Evolutionary conservation across 345 rosid genomes (phyloP).

Genomic region (Citrus australasica): DNA sequence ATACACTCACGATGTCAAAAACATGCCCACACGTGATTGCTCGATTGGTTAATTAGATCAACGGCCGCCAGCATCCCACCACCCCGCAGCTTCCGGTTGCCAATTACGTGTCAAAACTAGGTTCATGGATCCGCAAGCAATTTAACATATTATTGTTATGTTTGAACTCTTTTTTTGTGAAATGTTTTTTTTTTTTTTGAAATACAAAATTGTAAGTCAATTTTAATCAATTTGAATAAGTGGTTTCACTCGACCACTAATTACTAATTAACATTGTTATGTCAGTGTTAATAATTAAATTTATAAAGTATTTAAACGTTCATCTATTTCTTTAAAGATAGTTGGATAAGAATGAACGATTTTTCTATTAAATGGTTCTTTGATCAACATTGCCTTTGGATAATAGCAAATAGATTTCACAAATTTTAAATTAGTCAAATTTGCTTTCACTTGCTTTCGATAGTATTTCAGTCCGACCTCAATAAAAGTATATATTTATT

Average conservation of each 20-base stretch:
- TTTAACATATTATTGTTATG: not conserved
- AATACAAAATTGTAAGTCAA: not conserved
- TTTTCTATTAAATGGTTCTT: too few relatives aligned
- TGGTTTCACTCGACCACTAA: too few relatives aligned
- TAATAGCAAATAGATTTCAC: not conserved
- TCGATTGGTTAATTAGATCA: not conserved
- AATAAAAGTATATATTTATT: too few relatives aligned
- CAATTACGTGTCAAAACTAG: slow-evolving; percentile 1
- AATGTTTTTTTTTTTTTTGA: not conserved
- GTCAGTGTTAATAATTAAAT: too few relatives aligned
- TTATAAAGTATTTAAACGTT: too few relatives aligned
- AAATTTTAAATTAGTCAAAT: not conserved
- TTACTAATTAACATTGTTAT: too few relatives aligned
- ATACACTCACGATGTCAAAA: not conserved
- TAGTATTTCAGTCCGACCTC: too few relatives aligned
- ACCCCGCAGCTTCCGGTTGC: not conserved
- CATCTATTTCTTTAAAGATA: too few relatives aligned
- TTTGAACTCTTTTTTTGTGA: too few relatives aligned
- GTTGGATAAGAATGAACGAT: too few relatives aligned
- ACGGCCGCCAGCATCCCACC: not conserved
- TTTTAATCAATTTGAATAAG: too few relatives aligned
- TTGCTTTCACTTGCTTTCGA: too few relatives aligned
- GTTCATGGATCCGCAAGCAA: not conserved
- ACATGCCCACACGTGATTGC: not conserved
- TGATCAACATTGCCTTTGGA: not conserved